A percentile compares a stretch with the other conserved stretches of the same genome.
These are phyloP conservation scores for Strombidium stylifer DNA, from an alignment of 73 alveolate species.

Conservation along the genomic window DNA sequence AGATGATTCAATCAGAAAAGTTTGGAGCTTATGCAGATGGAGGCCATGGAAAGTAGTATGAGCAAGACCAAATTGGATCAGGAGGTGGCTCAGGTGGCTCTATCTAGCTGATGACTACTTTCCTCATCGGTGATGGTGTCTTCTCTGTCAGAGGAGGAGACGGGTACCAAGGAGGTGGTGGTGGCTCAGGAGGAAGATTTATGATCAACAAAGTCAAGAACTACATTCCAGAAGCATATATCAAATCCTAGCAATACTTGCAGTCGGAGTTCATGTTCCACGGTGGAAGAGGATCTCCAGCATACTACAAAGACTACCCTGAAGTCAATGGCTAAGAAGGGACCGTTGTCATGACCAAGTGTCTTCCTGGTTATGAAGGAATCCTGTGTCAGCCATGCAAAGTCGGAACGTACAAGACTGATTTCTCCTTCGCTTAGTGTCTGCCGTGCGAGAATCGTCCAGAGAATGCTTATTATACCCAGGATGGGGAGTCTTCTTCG, in stretches of 20 bases:
- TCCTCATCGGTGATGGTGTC: background rate
- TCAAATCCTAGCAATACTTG: no score
- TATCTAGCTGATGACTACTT: background rate
- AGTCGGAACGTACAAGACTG: conserved; percentile 49
- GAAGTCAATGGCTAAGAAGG: no score
- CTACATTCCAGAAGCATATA: no score
- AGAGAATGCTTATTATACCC: conserved; percentile 17
- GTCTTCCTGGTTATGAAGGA: conserved; percentile 27
- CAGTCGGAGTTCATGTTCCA: no score
- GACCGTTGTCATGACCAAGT: no score
- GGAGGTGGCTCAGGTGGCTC: conserved; percentile 19
- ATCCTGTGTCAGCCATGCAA: conserved; percentile 52
- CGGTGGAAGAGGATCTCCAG: no score
- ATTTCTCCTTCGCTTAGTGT: conserved; percentile 37
- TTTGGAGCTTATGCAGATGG: conserved; percentile 24
- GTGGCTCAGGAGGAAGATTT: conserved; percentile 19
- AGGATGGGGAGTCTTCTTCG: conserved; percentile 5
- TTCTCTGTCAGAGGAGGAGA: background rate
- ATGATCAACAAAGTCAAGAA: no score
- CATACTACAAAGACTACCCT: no score
- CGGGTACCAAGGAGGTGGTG: conserved; percentile 9
- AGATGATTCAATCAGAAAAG: background rate
- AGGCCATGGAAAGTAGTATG: background rate
- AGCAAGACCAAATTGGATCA: background rate
- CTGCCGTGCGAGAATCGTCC: conserved; percentile 42